Evolutionary conservation across 2,329 filamentous ascomycete species (phyloP).

Genomic region (Calonectria pauciramosa): DNA sequence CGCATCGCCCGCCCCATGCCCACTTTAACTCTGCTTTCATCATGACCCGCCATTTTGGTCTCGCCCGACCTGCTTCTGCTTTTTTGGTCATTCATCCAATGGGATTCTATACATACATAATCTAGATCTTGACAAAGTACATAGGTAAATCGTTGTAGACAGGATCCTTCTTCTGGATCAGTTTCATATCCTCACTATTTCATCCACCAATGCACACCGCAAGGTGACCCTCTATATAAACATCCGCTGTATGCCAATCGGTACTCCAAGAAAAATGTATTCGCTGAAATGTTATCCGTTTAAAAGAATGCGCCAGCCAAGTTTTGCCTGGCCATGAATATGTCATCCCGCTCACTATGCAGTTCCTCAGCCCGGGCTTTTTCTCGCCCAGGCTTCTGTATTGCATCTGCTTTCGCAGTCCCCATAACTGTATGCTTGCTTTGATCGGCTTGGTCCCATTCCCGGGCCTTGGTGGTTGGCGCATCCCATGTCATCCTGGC

Average conservation of each 20-base stretch:
- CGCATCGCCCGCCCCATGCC: background rate
- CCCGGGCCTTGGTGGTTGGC: background rate
- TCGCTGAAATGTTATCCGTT: slow-evolving; percentile 16
- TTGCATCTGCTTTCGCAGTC: background rate
- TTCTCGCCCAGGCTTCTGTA: slow-evolving; percentile 25
- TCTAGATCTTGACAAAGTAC: background rate
- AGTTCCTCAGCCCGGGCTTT: slow-evolving; percentile 22
- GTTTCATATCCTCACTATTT: background rate
- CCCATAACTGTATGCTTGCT: background rate
- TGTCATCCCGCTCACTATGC: slow-evolving; percentile 27
- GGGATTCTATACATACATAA: slow-evolving; percentile 3
- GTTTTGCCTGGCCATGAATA: slow-evolving; percentile 35
- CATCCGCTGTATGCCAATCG: background rate
- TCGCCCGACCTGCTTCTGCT: background rate
- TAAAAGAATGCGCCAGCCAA: slow-evolving; percentile 38
- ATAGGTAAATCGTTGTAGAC: slow-evolving; percentile 6
- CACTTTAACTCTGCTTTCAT: background rate
- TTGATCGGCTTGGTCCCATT: background rate
- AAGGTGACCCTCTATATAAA: slow-evolving; percentile 3
- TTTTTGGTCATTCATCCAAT: background rate
- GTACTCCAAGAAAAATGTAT: background rate
- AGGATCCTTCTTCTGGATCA: background rate
- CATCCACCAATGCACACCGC: slow-evolving; percentile 1
- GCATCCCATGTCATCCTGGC: slow-evolving; percentile 30
- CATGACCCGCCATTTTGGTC: background rate